These are phyloP conservation scores for Phialophora expanda DNA, from an alignment of 2,329 filamentous ascomycete species.

Conservation along the genomic window DNA sequence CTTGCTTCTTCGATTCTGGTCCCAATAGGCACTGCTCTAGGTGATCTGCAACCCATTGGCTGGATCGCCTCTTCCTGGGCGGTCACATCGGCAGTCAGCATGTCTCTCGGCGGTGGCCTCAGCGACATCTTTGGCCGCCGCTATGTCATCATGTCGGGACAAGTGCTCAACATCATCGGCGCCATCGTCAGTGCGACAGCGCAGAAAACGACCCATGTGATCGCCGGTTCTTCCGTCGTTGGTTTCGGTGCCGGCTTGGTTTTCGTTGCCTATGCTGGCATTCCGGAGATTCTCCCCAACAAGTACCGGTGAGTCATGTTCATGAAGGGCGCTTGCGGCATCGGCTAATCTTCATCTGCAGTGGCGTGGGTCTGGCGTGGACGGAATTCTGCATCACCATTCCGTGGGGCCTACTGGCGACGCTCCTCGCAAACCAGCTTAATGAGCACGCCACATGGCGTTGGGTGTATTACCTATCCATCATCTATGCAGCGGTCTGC, in stretches of 20 bases:
- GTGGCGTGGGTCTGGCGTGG: slow-evolving; percentile 49
- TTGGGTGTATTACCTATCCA: slow-evolving; percentile 52
- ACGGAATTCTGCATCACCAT: slow-evolving; percentile 30
- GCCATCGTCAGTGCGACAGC: slow-evolving; percentile 47
- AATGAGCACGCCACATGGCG: slow-evolving; percentile 56
- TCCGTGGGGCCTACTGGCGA: slow-evolving; percentile 43
- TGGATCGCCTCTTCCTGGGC: slow-evolving; percentile 29
- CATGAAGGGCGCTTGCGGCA: slow-evolving; percentile 34
- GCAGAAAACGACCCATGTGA: slow-evolving; percentile 45
- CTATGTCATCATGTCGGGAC: slow-evolving; percentile 43
- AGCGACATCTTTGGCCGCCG: slow-evolving; percentile 47
- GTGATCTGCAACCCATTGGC: slow-evolving; percentile 23
- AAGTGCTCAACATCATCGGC: slow-evolving; percentile 46
- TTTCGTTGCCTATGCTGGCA: slow-evolving; percentile 45
- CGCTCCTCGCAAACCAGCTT: slow-evolving; percentile 54
- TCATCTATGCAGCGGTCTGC: slow-evolving; percentile 23
- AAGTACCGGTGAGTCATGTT: slow-evolving; percentile 40
- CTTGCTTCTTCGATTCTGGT: slow-evolving; percentile 37
- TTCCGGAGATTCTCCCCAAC: slow-evolving; percentile 49
- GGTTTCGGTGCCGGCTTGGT: slow-evolving; percentile 48
- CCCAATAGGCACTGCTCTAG: slow-evolving; percentile 22
- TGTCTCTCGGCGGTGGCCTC: slow-evolving; percentile 45
- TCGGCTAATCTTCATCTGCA: slow-evolving; percentile 42
- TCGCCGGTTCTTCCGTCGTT: slow-evolving; percentile 45
- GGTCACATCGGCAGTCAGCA: slow-evolving; percentile 25